Evolutionary conservation across 371 early-diverging fungal species (phyloP).

Genomic region (Apophysomyces variabilis): DNA sequence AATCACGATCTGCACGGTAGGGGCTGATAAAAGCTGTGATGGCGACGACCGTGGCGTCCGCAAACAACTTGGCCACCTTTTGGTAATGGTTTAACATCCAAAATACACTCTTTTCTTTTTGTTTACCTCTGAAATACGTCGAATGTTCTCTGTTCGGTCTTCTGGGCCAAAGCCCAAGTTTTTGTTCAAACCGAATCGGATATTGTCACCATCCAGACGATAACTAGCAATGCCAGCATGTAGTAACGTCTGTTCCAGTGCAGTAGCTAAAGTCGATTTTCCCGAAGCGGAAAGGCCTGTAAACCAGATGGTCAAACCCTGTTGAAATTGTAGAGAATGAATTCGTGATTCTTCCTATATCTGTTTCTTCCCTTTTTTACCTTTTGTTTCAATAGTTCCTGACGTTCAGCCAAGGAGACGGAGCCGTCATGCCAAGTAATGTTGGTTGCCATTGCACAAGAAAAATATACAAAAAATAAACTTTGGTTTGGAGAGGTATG

Average conservation of each 20-base stretch:
- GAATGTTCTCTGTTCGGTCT: slow-evolving; percentile 93
- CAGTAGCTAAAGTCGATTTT: slow-evolving; percentile 90
- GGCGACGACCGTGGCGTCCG: slow-evolving; percentile 81
- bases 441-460: slow-evolving; percentile 69
- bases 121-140: slow-evolving; percentile 85
- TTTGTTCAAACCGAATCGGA: slow-evolving; percentile 94
- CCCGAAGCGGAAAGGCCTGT: slow-evolving; percentile 95
- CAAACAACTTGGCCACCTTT: slow-evolving; percentile 86
- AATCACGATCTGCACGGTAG: slow-evolving; percentile 81
- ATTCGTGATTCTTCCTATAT: too few relatives aligned
- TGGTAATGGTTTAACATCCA: too few relatives aligned
- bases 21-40: slow-evolving; percentile 94
- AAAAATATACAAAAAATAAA: not conserved
- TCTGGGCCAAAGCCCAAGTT: slow-evolving; percentile 90
- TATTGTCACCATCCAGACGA: slow-evolving; percentile 95
- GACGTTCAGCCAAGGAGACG: slow-evolving; percentile 78
- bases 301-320: slow-evolving; percentile 92
- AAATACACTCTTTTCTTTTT: not conserved
- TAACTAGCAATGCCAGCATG: slow-evolving; percentile 76
- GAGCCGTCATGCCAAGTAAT: slow-evolving; percentile 91
- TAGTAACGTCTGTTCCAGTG: slow-evolving; percentile 86
- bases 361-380: slow-evolving; percentile 23
- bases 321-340: not conserved
- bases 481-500: not conserved
- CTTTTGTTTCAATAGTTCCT: slow-evolving; percentile 74